phyloP scores from a whole-genome alignment of 495 filamentous ascomycete genomes.

The Parmelia sp. region DNA sequence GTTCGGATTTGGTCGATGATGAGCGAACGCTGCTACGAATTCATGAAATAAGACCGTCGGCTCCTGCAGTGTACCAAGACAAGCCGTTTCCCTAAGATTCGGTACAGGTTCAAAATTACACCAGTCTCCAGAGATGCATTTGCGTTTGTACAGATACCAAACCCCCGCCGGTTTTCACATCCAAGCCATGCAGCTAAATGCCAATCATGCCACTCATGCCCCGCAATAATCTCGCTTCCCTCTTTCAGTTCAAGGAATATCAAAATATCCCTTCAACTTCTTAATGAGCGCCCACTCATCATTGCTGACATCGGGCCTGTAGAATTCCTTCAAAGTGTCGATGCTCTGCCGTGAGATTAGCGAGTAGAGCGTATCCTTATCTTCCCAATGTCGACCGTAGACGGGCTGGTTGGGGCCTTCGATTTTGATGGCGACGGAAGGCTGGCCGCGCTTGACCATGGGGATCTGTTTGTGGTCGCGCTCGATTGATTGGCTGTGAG shows the following conservation, averaged over 20 bases:
- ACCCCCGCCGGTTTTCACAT: background rate
- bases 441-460: slow-evolving; percentile 90
- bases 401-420: slow-evolving; percentile 91
- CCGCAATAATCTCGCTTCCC: background rate
- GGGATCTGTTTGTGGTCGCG: slow-evolving; percentile 93
- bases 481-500: slow-evolving; percentile 78
- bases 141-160: slow-evolving; percentile 1
- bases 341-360: slow-evolving; percentile 81
- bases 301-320: slow-evolving; percentile 78
- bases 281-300: slow-evolving; percentile 92
- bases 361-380: slow-evolving; percentile 83
- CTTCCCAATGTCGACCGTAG: slow-evolving; percentile 93
- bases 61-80: background rate
- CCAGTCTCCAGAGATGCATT: background rate
- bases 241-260: slow-evolving; percentile 60
- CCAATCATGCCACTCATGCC: background rate
- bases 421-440: slow-evolving; percentile 95
- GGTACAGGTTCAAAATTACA: background rate
- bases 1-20: slow-evolving; percentile 80
- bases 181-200: background rate
- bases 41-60: background rate
- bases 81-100: background rate
- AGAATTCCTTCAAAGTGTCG: slow-evolving; percentile 94
- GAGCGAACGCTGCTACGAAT: background rate
- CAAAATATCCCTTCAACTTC: slow-evolving; percentile 90